phyloP scores from a whole-genome alignment of 1,139 yeast species.

The Nakaseomyces delphensis region DNA sequence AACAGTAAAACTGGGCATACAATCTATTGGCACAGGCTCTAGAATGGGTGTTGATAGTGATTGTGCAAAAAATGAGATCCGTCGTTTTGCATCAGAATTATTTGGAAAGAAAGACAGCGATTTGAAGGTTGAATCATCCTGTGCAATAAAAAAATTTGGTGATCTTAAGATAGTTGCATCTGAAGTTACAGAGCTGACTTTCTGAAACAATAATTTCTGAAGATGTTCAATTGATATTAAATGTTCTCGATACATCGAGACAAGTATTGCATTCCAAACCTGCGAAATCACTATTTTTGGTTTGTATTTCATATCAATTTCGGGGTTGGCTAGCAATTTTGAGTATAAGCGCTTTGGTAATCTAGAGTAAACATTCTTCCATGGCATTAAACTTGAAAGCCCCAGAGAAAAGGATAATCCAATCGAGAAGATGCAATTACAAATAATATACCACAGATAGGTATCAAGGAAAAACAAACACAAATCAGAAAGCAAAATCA shows the following conservation, averaged over 20 bases:
- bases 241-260: constrained; percentile 72
- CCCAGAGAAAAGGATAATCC: constrained; percentile 64
- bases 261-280: constrained; percentile 71
- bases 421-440: constrained; percentile 68
- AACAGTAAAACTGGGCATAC: constrained; percentile 81
- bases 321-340: constrained; percentile 49
- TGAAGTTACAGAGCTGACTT: constrained; percentile 34
- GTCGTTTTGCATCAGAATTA: constrained; percentile 75
- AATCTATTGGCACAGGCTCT: constrained; percentile 58
- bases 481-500: constrained; percentile 59
- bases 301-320: constrained; percentile 41
- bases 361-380: constrained; percentile 72
- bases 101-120: constrained; percentile 47
- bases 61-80: constrained; percentile 83
- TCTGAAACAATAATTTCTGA: constrained; percentile 49
- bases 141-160: constrained; percentile 66
- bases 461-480: constrained; percentile 75
- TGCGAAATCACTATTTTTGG: constrained; percentile 51
- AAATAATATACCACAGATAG: constrained; percentile 79
- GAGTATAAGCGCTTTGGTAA: constrained; percentile 66
- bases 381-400: constrained; percentile 74
- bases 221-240: constrained; percentile 66
- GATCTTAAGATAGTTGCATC: constrained; percentile 40
- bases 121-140: constrained; percentile 65
- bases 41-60: constrained; percentile 71